Conservation (phyloP, 768 basidiomycete species). For the Leccinum barrowsii region DNA sequence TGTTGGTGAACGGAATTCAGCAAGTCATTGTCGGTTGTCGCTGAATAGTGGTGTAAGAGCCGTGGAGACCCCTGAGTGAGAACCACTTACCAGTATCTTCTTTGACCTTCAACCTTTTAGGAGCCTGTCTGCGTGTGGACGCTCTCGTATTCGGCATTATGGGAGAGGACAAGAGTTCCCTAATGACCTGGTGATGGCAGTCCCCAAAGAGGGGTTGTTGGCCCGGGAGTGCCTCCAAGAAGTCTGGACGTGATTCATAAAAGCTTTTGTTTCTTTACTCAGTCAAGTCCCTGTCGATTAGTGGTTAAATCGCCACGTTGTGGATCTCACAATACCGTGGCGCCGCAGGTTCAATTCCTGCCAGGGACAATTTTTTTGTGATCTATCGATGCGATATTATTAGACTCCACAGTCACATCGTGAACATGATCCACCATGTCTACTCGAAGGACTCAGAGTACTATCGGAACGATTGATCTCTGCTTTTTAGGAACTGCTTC, state of each 20-base stretch:
- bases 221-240: too few relatives aligned
- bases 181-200: too few relatives aligned
- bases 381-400: too few relatives aligned
- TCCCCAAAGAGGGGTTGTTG: too few relatives aligned
- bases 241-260: too few relatives aligned
- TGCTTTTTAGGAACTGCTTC: constrained; percentile 83
- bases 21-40: background rate
- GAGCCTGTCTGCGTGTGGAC: constrained; percentile 1
- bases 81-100: background rate
- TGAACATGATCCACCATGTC: constrained; percentile 10
- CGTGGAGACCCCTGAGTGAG: too few relatives aligned
- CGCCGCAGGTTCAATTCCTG: constrained; percentile 36
- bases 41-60: background rate
- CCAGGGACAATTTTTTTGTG: constrained; percentile 30
- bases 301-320: constrained; percentile 43
- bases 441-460: constrained; percentile 8
- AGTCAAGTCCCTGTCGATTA: constrained; percentile 38
- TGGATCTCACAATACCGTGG: constrained; percentile 35
- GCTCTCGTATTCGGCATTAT: constrained; percentile 15
- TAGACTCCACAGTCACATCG: too few relatives aligned
- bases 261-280: too few relatives aligned
- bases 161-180: background rate
- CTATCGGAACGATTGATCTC: constrained; percentile 43
- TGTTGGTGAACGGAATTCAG: background rate
- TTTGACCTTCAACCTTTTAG: background rate